These are phyloP conservation scores for Marasmius fiardii DNA, from an alignment of 1,284 basidiomycete genomes.

Conservation along the genomic window DNA sequence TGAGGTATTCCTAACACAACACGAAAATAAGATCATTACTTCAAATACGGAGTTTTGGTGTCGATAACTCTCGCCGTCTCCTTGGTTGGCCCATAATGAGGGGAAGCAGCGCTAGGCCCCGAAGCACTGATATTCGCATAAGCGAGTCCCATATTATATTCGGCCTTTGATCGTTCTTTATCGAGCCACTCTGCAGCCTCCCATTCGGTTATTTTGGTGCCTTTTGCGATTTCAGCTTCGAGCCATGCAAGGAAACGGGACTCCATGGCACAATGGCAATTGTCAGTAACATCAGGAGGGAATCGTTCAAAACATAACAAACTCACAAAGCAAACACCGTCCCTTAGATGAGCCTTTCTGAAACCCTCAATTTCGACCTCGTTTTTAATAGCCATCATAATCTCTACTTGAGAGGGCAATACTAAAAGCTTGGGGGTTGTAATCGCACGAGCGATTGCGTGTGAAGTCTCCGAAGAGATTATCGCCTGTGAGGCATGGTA, in stretches of 20 bases:
- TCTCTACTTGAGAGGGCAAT: slow-evolving; percentile 62
- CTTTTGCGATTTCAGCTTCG: slow-evolving; percentile 73
- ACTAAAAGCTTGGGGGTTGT: slow-evolving; percentile 73
- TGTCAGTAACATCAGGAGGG: background rate
- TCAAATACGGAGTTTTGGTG: slow-evolving; percentile 81
- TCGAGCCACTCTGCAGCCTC: slow-evolving; percentile 85
- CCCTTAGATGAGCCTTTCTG: slow-evolving; percentile 81
- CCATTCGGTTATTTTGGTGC: slow-evolving; percentile 86
- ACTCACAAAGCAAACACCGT: slow-evolving; percentile 85
- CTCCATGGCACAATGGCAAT: slow-evolving; percentile 28
- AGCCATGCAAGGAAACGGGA: slow-evolving; percentile 88
- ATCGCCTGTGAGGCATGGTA: slow-evolving; percentile 37
- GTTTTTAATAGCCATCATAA: slow-evolving; percentile 88
- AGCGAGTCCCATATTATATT: slow-evolving; percentile 83
- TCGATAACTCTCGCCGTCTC: slow-evolving; percentile 73
- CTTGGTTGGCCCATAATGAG: slow-evolving; percentile 87
- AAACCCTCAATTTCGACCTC: slow-evolving; percentile 80
- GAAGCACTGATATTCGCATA: slow-evolving; percentile 93
- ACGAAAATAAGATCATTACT: slow-evolving; percentile 45
- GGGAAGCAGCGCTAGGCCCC: slow-evolving; percentile 89
- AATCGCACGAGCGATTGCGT: slow-evolving; percentile 76
- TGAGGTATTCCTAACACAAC: background rate
- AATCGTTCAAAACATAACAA: slow-evolving; percentile 2
- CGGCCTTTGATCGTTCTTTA: slow-evolving; percentile 71
- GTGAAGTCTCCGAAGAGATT: slow-evolving; percentile 67